Base-by-base conservation (phyloP, 73 alveolate species). In the Stentor roeselii region DNA sequence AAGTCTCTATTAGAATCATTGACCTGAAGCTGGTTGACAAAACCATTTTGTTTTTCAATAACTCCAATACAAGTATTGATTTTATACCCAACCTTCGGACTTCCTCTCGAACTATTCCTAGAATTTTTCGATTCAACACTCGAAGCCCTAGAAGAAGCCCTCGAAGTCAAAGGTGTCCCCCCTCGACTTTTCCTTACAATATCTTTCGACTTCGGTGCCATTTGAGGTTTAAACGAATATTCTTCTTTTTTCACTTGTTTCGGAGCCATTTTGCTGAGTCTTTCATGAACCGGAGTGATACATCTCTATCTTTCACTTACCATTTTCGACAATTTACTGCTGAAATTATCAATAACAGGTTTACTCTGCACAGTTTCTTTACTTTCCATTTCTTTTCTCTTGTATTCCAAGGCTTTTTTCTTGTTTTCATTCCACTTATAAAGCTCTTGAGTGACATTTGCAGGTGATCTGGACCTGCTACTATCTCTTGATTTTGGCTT, bases 281-380 rank as follows among this genome's bases (percentile, higher is more conserved):
- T 6, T 50, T 50, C 21, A 50, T 50, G 67, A 11, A 50, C 67
- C 21, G 67, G 67, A 21, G 67, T 50, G 6, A 50, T 50, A 50
- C 67, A 50, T 50, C 67, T 6, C 67, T 50, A 50, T 50, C 6
- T 50, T 11, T 11, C 6, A 50, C 6, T 50, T 50, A 50, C 67
- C 6, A 11, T 50, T 50, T 50, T 50, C 6, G 30, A 11, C 21
- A 50, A 21, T 21, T 21, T 6, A 21, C 30, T 50, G 21, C 67
- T 50, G 6, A 50, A 21, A 50, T 50, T 50, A 21, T 50, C 67
- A 11, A 86, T 67, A 93, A 76, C 84, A 2, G 80, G 80, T 67
- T 30, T 67, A 27, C 21, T 36, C 21, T 67, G 21, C 34, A 67
- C 80, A 67, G 34, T 32, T 67, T 67, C 37, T 67, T 21, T 21